A percentile compares a stretch with the other conserved stretches of the same genome.
Evolutionary conservation across 176 grass and related monocot species (phyloP).

Genomic region (Thinopyrum elongatum): DNA sequence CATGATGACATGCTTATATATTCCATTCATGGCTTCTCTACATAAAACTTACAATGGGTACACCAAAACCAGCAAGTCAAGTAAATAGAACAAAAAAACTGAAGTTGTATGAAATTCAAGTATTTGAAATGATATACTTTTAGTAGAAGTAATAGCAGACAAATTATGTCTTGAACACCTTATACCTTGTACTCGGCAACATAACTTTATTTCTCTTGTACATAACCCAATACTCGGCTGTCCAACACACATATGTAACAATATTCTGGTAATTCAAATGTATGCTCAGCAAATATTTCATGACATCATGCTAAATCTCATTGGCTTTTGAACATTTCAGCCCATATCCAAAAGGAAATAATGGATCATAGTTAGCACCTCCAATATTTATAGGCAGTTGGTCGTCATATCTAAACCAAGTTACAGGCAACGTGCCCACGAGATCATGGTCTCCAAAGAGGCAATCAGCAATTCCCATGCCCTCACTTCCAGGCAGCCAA

Average conservation of each 20-base stretch:
- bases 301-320: not conserved
- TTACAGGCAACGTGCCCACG: constrained; percentile 58
- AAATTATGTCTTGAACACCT: not conserved
- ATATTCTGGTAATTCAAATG: not conserved
- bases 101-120: no score
- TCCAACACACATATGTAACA: not conserved
- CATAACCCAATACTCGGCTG: not conserved
- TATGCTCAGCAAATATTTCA: not conserved
- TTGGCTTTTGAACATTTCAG: constrained; percentile 26
- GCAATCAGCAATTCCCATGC: constrained; percentile 57
- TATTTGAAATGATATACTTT: no score
- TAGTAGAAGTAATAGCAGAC: not conserved
- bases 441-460: constrained; percentile 81
- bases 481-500: constrained; percentile 79
- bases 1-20: no score
- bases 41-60: no score
- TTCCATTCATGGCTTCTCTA: no score
- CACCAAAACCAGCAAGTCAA: no score
- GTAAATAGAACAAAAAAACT: no score
- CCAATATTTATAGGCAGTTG: constrained; percentile 55
- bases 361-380: constrained; percentile 47
- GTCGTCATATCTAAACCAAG: constrained; percentile 68
- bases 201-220: not conserved
- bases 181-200: not conserved
- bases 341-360: constrained; percentile 80